Conservation (phyloP, 2,329 filamentous ascomycete genomes). For the Sporothrix dimorphospora region DNA sequence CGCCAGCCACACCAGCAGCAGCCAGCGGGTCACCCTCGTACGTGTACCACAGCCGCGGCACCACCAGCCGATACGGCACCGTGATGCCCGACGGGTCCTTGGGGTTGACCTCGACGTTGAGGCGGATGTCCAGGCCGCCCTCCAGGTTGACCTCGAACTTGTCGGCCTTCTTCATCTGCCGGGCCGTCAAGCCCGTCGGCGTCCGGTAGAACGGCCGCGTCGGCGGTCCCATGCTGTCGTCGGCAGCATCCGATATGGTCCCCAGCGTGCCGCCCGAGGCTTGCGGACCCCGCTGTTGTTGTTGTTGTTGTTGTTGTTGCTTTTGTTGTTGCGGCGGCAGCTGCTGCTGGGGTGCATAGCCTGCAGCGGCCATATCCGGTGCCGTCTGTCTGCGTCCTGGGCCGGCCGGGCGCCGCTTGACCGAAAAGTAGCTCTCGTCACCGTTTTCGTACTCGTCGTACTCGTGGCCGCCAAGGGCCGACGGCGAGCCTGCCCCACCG, state of each 20-base stretch:
- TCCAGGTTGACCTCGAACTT: conserved; percentile 72
- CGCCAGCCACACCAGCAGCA: conserved; percentile 30
- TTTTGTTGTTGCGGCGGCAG: background rate
- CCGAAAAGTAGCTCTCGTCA: conserved; percentile 62
- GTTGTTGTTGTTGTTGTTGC: background rate
- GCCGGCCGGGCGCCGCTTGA: conserved; percentile 41
- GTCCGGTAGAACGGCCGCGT: conserved; percentile 63
- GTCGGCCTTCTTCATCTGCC: conserved; percentile 59
- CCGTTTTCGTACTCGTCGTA: conserved; percentile 57
- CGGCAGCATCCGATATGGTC: background rate
- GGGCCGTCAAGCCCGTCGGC: conserved; percentile 68
- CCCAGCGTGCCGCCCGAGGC: background rate
- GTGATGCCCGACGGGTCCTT: conserved; percentile 88
- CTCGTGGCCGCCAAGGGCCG: conserved; percentile 36
- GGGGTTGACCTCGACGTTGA: conserved; percentile 88
- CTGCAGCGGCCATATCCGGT: conserved; percentile 31
- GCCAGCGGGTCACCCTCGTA: conserved; percentile 50
- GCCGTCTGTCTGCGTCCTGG: conserved; percentile 24
- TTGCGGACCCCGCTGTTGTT: conserved; percentile 32
- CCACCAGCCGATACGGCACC: conserved; percentile 80
- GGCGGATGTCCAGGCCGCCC: conserved; percentile 79
- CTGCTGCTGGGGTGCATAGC: background rate
- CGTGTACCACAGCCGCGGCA: conserved; percentile 74
- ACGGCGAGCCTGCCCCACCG: conserved; percentile 31
- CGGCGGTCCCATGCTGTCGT: conserved; percentile 11